Conservation (phyloP, 1,139 yeast genomes). For the Scheffersomyces illinoinensis region DNA sequence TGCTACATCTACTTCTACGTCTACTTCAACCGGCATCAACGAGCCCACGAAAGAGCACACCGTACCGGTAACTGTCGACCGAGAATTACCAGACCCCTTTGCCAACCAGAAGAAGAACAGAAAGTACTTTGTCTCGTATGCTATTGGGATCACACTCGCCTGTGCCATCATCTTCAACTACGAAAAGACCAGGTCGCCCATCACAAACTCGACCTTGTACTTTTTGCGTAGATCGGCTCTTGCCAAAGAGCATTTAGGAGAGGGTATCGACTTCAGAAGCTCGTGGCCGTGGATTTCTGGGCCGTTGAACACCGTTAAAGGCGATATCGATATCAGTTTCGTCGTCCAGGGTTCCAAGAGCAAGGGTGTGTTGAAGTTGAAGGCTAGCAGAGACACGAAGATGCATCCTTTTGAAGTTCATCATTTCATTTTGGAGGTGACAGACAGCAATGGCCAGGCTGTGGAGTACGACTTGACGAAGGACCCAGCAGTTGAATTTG, state of each 20-base stretch:
- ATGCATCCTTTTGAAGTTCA: conserved; percentile 59
- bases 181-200: conserved; percentile 86
- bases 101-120: conserved; percentile 52
- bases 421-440: conserved; percentile 57
- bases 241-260: conserved; percentile 70
- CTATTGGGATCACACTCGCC: conserved; percentile 62
- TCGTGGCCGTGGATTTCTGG: conserved; percentile 92
- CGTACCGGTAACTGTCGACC: conserved; percentile 56
- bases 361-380: conserved; percentile 52
- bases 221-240: conserved; percentile 75
- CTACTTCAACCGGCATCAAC: neutral
- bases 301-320: conserved; percentile 77
- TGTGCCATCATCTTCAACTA: conserved; percentile 81
- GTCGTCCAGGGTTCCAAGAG: conserved; percentile 64
- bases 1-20: neutral
- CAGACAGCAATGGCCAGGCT: conserved; percentile 24
- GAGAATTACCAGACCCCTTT: conserved; percentile 77
- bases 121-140: conserved; percentile 59
- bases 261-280: conserved; percentile 66
- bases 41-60: conserved; percentile 3
- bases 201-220: conserved; percentile 83
- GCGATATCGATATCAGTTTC: conserved; percentile 73
- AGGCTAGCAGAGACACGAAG: conserved; percentile 60
- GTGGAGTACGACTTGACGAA: conserved; percentile 46
- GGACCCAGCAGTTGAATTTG: conserved; percentile 49